Conservation (phyloP, 2,329 filamentous ascomycete genomes). For the Colletotrichum falcatum region DNA sequence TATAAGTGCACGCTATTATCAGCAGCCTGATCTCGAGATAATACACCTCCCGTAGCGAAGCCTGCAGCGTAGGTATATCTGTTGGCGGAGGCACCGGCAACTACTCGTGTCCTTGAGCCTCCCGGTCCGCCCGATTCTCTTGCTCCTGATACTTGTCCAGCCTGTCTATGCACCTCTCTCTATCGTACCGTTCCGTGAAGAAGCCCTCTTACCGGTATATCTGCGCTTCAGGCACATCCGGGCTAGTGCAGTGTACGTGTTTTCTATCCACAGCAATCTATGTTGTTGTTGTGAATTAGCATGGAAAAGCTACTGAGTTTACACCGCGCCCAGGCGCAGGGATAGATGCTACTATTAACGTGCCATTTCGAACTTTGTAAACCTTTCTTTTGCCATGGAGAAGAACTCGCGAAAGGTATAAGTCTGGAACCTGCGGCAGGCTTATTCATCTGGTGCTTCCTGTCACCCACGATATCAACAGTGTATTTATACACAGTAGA, state of each 20-base stretch:
- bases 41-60: neutral
- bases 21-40: neutral
- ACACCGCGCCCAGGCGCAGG: no score
- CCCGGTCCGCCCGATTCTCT: neutral
- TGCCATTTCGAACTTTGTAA: constrained; percentile 19
- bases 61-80: neutral
- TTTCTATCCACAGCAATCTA: constrained; percentile 1
- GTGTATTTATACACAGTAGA: neutral
- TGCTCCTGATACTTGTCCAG: constrained; percentile 3
- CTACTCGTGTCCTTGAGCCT: neutral
- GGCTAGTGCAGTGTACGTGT: neutral
- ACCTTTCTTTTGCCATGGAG: constrained; percentile 17
- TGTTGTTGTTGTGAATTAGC: neutral
- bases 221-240: constrained; percentile 3
- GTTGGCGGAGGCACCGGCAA: neutral
- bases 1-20: no score
- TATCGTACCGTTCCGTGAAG: constrained; percentile 11
- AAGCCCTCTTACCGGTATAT: constrained; percentile 21
- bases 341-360: neutral
- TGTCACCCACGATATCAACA: neutral
- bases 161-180: constrained; percentile 25
- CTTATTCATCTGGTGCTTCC: constrained; percentile 23
- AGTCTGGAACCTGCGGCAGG: constrained; percentile 8
- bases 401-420: constrained; percentile 24
- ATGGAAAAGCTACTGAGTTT: neutral